Conservation (phyloP, 2,329 filamentous ascomycete species). For the Ophiocordyceps camponoti-rufipedis region DNA sequence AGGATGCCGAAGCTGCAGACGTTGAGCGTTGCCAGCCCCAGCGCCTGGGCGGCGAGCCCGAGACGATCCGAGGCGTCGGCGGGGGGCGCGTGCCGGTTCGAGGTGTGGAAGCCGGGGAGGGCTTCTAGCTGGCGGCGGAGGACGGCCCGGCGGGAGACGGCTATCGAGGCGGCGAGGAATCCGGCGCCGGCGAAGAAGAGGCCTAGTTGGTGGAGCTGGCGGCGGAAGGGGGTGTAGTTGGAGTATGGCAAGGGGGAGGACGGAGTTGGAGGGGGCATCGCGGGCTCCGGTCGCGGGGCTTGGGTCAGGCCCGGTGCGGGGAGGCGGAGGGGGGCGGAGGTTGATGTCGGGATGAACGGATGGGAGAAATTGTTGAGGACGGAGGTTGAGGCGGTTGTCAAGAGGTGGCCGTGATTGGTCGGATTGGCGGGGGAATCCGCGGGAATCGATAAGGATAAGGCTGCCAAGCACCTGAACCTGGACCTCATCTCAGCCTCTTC, state of each 20-base stretch:
- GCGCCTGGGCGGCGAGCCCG: constrained; percentile 62
- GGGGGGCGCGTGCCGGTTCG: constrained; percentile 22
- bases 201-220: constrained; percentile 31
- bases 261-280: too few relatives aligned
- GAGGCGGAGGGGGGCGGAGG: neutral
- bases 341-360: neutral
- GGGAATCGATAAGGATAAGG: neutral
- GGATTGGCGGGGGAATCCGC: neutral
- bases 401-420: neutral
- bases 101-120: constrained; percentile 54
- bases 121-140: constrained; percentile 40
- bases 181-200: constrained; percentile 58
- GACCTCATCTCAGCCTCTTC: neutral
- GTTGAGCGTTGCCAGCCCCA: constrained; percentile 77
- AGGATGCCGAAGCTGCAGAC: constrained; percentile 61
- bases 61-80: constrained; percentile 13
- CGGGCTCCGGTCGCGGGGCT: too few relatives aligned
- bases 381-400: neutral
- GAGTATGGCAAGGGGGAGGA: neutral
- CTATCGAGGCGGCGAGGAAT: constrained; percentile 55
- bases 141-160: constrained; percentile 55
- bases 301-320: constrained; percentile 3
- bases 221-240: constrained; percentile 1
- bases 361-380: neutral
- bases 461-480: neutral